These are phyloP conservation scores for Arthrobotrys sinensis DNA, from an alignment of 2,329 filamentous ascomycete genomes.

Conservation along the genomic window DNA sequence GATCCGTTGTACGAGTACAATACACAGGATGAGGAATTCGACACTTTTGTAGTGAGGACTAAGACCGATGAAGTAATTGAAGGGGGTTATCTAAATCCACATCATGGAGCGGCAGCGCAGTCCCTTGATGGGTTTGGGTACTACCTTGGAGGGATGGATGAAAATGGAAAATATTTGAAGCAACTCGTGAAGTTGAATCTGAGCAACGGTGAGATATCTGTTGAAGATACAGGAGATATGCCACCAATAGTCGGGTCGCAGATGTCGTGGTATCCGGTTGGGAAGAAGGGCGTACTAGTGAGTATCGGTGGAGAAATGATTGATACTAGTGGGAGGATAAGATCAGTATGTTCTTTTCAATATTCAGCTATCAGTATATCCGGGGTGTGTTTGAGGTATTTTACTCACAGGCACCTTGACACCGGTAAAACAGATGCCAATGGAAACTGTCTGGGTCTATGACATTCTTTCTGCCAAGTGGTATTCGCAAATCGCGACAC, in stretches of 20 bases:
- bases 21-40: conserved; percentile 14
- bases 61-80: neutral
- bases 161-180: conserved; percentile 34
- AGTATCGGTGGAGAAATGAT: conserved; percentile 33
- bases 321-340: conserved; percentile 34
- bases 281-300: conserved; percentile 47
- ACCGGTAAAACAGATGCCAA: conserved; percentile 30
- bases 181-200: conserved; percentile 39
- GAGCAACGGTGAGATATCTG: conserved; percentile 31
- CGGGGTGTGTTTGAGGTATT: neutral
- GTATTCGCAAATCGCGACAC: conserved; percentile 34
- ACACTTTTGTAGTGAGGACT: conserved; percentile 2
- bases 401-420: neutral
- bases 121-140: conserved; percentile 48
- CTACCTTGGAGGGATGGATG: conserved; percentile 42
- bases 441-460: conserved; percentile 41
- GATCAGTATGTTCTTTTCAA: conserved; percentile 24
- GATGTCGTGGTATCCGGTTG: conserved; percentile 47
- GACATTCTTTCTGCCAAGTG: conserved; percentile 45
- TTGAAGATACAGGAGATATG: conserved; percentile 33
- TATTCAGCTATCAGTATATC: neutral
- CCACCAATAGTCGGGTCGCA: conserved; percentile 36
- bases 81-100: conserved; percentile 31
- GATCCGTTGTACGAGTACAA: conserved; percentile 40
- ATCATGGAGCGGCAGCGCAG: conserved; percentile 49